A percentile compares a stretch with the other conserved stretches of the same genome.
Evolutionary conservation across 257 asterid species (phyloP).

Genomic region (Solanum virginianum): DNA sequence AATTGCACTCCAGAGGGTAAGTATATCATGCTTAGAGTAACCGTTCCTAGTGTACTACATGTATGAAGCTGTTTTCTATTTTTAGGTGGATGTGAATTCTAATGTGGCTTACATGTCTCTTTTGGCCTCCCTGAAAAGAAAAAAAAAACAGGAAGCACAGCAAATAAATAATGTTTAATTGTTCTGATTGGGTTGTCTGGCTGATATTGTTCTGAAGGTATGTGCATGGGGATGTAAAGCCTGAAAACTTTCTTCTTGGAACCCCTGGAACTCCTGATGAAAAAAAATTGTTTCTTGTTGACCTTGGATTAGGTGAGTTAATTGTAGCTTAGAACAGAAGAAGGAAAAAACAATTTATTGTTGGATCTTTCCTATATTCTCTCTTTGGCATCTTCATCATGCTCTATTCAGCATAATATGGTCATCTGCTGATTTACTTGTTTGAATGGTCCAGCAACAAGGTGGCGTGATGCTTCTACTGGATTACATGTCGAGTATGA

Average conservation of each 20-base stretch:
- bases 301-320: slow-evolving; percentile 58
- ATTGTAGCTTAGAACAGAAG: neutral
- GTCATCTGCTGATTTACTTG: neutral
- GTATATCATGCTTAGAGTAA: neutral
- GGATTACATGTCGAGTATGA: slow-evolving; percentile 66
- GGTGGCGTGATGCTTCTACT: slow-evolving; percentile 55
- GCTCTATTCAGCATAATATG: neutral
- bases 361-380: neutral
- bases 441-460: slow-evolving; percentile 30
- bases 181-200: neutral
- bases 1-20: slow-evolving; percentile 13
- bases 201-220: slow-evolving; percentile 23
- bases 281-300: slow-evolving; percentile 52
- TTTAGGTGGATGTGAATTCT: neutral
- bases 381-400: neutral
- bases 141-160: neutral
- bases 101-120: neutral
- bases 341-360: neutral
- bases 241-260: slow-evolving; percentile 71
- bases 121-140: neutral
- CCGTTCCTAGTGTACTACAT: neutral
- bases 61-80: neutral
- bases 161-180: neutral
- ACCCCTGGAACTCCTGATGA: slow-evolving; percentile 55
- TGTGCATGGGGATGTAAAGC: slow-evolving; percentile 78